phyloP scores from a whole-genome alignment of 2,329 filamentous ascomycete genomes.

The Mycosphaerelloides madeirae region DNA sequence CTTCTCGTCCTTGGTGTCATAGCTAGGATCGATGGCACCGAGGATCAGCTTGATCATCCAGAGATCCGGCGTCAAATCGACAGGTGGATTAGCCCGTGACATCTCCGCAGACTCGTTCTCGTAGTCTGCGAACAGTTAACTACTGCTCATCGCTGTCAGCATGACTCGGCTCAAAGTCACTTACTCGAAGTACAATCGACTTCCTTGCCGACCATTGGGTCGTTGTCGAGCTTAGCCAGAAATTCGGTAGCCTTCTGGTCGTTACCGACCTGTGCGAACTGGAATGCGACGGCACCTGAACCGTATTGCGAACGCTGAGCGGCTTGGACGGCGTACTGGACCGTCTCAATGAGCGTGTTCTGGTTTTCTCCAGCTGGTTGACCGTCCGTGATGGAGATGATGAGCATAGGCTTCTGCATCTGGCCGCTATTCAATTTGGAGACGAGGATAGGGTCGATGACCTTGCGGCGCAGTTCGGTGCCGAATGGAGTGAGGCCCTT shows the following conservation, averaged over 20 bases:
- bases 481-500: slow-evolving; percentile 64
- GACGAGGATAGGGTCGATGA: slow-evolving; percentile 58
- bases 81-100: slow-evolving; percentile 56
- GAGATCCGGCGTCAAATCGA: slow-evolving; percentile 60
- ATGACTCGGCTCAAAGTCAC: slow-evolving; percentile 27
- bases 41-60: slow-evolving; percentile 66
- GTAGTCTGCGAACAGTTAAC: slow-evolving; percentile 46
- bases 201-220: slow-evolving; percentile 56
- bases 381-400: slow-evolving; percentile 63
- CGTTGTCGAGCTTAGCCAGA: slow-evolving; percentile 59
- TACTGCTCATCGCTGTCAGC: slow-evolving; percentile 3
- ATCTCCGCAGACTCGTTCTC: slow-evolving; percentile 65
- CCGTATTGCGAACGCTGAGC: slow-evolving; percentile 50
- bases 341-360: slow-evolving; percentile 54
- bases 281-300: slow-evolving; percentile 55
- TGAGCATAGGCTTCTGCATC: slow-evolving; percentile 59
- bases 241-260: slow-evolving; percentile 61
- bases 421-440: slow-evolving; percentile 48
- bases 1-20: slow-evolving; percentile 63
- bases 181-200: slow-evolving; percentile 66
- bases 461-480: slow-evolving; percentile 57
- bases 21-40: slow-evolving; percentile 61
- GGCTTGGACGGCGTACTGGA: slow-evolving; percentile 51
- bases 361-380: slow-evolving; percentile 60
- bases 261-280: slow-evolving; percentile 66